phyloP scores from a whole-genome alignment of 192 early-diverging fungal genomes.

The Kappamyces sp. region DNA sequence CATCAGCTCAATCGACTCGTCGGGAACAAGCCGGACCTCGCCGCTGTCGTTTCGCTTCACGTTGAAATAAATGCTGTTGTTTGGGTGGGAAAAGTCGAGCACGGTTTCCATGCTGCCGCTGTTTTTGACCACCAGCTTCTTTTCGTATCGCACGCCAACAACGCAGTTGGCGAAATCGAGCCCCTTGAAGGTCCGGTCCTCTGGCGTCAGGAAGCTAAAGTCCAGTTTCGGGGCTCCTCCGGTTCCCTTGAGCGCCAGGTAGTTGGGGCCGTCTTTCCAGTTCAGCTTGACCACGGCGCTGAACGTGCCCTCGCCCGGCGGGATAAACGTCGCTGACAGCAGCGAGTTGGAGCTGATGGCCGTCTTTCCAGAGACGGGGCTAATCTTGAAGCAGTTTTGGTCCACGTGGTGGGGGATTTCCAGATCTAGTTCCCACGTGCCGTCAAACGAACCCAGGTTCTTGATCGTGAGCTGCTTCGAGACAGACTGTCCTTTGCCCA shows the following conservation, averaged over 20 bases:
- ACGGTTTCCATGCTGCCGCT: conserved; percentile 42
- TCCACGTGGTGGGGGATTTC: conserved; percentile 16
- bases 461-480: conserved; percentile 35
- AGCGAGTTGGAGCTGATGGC: conserved; percentile 26
- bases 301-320: conserved; percentile 40
- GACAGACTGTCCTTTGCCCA: conserved; percentile 30
- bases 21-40: conserved; percentile 26
- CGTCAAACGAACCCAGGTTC: conserved; percentile 46
- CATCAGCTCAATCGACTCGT: conserved; percentile 22
- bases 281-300: conserved; percentile 24
- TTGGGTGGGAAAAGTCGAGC: conserved; percentile 37
- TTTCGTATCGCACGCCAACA: conserved; percentile 38
- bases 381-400: conserved; percentile 23
- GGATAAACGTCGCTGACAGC: conserved; percentile 37
- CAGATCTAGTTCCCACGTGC: conserved; percentile 40
- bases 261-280: conserved; percentile 42
- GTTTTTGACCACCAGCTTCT: conserved; percentile 37
- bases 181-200: conserved; percentile 32
- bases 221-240: conserved; percentile 47
- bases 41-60: conserved; percentile 27
- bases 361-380: conserved; percentile 27
- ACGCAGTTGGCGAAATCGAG: conserved; percentile 47
- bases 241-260: conserved; percentile 35
- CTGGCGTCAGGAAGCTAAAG: conserved; percentile 20
- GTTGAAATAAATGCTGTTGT: conserved; percentile 34